These are phyloP conservation scores for Leccinum pellstonianum DNA, from an alignment of 768 basidiomycete genomes.

Conservation along the genomic window DNA sequence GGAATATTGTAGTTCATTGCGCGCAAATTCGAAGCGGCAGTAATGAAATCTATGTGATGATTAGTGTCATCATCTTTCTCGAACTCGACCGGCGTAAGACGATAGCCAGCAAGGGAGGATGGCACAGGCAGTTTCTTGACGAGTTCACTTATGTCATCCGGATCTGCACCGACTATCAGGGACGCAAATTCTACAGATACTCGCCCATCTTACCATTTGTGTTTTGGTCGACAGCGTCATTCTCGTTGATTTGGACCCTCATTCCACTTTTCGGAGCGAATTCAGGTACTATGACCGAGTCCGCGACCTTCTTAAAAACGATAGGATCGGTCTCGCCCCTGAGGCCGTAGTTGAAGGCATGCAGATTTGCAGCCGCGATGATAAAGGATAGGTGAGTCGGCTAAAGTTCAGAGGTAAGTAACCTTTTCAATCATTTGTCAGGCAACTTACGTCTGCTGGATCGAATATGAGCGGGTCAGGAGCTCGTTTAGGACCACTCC, in stretches of 20 bases:
- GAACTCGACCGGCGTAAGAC: conserved; percentile 92
- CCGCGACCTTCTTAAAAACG: conserved; percentile 81
- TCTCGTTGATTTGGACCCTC: conserved; percentile 91
- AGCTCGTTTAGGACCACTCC: conserved; percentile 98
- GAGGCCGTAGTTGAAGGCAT: conserved; percentile 97
- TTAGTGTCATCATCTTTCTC: conserved; percentile 99
- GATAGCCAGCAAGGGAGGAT: conserved; percentile 92
- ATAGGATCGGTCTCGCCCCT: conserved; percentile 81
- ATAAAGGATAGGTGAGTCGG: conserved; percentile 84
- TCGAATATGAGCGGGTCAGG: conserved; percentile 89
- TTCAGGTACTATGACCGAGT: conserved; percentile 81
- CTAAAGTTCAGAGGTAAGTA: conserved; percentile 40
- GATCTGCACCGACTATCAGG: conserved; percentile 33
- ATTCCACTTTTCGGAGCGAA: conserved; percentile 93
- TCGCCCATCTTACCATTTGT: conserved; percentile 21
- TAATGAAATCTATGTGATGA: conserved; percentile 98
- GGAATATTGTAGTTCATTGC: conserved; percentile 93
- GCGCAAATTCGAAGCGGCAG: conserved; percentile 93
- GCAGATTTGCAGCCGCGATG: conserved; percentile 91
- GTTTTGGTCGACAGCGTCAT: conserved; percentile 74
- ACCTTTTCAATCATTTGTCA: conserved; percentile 3
- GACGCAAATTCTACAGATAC: neutral
- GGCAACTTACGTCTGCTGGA: conserved; percentile 71
- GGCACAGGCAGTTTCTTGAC: conserved; percentile 78
- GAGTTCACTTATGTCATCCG: conserved; percentile 54